These are phyloP conservation scores for Ascochyta rabiei DNA, from an alignment of 2,329 filamentous ascomycete species.

Conservation along the genomic window DNA sequence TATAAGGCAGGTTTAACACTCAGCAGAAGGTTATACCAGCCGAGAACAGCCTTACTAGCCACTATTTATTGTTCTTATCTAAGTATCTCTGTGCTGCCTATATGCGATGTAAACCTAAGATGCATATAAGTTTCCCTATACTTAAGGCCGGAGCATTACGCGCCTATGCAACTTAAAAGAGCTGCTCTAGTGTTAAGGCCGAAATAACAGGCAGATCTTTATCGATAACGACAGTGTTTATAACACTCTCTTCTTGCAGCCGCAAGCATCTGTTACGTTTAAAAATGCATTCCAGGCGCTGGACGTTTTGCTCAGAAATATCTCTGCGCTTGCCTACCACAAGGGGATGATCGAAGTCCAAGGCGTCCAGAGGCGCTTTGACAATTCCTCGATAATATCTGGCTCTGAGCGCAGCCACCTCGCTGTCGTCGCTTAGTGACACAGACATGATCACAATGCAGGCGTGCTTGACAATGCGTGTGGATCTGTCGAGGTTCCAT, in stretches of 20 bases:
- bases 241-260: slow-evolving; percentile 27
- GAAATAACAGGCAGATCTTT: slow-evolving; percentile 7
- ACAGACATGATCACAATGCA: too few relatives aligned
- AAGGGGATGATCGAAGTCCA: too few relatives aligned
- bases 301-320: not conserved
- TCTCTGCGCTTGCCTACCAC: too few relatives aligned
- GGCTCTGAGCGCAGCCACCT: too few relatives aligned
- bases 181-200: slow-evolving; percentile 4
- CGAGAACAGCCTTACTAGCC: slow-evolving; percentile 25
- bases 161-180: slow-evolving; percentile 10
- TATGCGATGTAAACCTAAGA: slow-evolving; percentile 23
- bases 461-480: too few relatives aligned
- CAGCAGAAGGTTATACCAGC: slow-evolving; percentile 9
- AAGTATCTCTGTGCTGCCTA: slow-evolving; percentile 20
- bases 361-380: too few relatives aligned
- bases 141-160: slow-evolving; percentile 18
- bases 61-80: slow-evolving; percentile 31
- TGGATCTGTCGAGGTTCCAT: too few relatives aligned
- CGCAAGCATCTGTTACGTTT: slow-evolving; percentile 7
- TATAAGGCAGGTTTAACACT: not conserved
- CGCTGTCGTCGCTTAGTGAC: too few relatives aligned
- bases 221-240: slow-evolving; percentile 22
- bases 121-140: slow-evolving; percentile 19
- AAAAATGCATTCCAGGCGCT: not conserved
- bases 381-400: too few relatives aligned